Base-by-base conservation (phyloP, 2,329 filamentous ascomycete genomes). In the Cordyceps javanica region DNA sequence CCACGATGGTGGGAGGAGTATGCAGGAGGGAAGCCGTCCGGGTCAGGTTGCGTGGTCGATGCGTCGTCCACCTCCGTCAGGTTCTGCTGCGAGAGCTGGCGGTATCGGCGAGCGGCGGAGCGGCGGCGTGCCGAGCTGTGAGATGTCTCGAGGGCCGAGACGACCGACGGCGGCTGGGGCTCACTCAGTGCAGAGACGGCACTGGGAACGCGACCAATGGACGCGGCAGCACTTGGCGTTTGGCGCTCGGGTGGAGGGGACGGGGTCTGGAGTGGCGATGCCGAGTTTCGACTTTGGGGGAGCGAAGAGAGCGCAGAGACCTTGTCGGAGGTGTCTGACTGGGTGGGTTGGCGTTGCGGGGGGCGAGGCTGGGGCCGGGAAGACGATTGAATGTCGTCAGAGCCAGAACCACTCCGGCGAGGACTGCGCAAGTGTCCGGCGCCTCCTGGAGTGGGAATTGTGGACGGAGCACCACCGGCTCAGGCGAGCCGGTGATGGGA, bases 11-110 rank as follows among this genome's bases (percentile, higher is more conserved):
- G 60, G 61, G 67, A 65, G 32, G 67, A 65, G 60, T 69, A 70
- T 60, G 68, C 65, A 53, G 65, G 64, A 56, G 66, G 65, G 50
- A 60, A 60, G 50, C 55, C 61, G 52, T 63, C 64, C 55, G 67
- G 57, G 64, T 64, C 62, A 25, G 64, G 63, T 59, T 61, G 63
- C 59, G 72, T 65, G 28, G 70, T 68, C 54, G 73, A 65, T 60
- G 75, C 70, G 60, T 73, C 73, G 65, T 73, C 74, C 57, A 75
- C 74, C 62, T 78, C 75, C 59, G 73, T 77, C 21, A 81, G 70
- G 61, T 78, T 74, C 62, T 82, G 78, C 62, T 82, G 78, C 13
- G 79, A 81, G 55, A 75, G 74, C 56, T 74, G 64, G 58, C 65
- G 68, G 50, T 65, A 62, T 55, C 62, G 66, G 55, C 63, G 66